These are phyloP conservation scores for Talaromyces islandicus DNA, from an alignment of 2,329 filamentous ascomycete genomes.

Conservation along the genomic window DNA sequence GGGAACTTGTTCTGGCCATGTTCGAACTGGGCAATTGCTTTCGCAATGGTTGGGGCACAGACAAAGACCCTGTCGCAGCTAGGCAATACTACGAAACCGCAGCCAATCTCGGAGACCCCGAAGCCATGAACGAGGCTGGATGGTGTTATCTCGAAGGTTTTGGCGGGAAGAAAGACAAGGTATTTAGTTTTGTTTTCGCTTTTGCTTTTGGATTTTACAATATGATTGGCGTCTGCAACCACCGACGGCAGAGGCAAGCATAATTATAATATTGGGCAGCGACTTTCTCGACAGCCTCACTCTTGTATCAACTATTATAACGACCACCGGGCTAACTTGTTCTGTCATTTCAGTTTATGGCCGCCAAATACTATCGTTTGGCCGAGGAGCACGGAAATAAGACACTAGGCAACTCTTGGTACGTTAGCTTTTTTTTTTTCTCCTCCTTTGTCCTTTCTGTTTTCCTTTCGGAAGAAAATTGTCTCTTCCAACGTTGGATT, in stretches of 20 bases:
- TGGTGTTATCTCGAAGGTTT: constrained; percentile 98
- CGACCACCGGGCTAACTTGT: background rate
- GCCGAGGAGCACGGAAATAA: constrained; percentile 87
- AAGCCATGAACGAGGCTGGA: constrained; percentile 94
- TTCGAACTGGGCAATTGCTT: constrained; percentile 77
- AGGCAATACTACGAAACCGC: constrained; percentile 94
- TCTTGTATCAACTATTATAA: background rate
- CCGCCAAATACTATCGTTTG: constrained; percentile 86
- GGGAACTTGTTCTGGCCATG: constrained; percentile 91
- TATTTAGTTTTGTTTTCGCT: constrained; percentile 34
- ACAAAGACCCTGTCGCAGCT: constrained; percentile 78
- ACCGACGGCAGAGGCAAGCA: background rate
- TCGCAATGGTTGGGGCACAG: constrained; percentile 88
- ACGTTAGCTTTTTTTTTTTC: constrained; percentile 38
- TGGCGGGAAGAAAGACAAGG: constrained; percentile 97
- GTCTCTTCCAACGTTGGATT: constrained; percentile 9
- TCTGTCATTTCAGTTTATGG: constrained; percentile 32
- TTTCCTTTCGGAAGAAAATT: constrained; percentile 10
- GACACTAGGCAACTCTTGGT: constrained; percentile 92
- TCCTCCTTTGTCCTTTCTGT: background rate
- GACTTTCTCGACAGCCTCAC: background rate
- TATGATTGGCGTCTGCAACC: background rate
- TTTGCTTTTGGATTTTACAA: background rate
- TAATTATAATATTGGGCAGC: background rate
- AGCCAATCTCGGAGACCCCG: constrained; percentile 89